Evolutionary conservation across 2,329 filamentous ascomycete species (phyloP).

Genomic region (Talaromyces atroroseus): DNA sequence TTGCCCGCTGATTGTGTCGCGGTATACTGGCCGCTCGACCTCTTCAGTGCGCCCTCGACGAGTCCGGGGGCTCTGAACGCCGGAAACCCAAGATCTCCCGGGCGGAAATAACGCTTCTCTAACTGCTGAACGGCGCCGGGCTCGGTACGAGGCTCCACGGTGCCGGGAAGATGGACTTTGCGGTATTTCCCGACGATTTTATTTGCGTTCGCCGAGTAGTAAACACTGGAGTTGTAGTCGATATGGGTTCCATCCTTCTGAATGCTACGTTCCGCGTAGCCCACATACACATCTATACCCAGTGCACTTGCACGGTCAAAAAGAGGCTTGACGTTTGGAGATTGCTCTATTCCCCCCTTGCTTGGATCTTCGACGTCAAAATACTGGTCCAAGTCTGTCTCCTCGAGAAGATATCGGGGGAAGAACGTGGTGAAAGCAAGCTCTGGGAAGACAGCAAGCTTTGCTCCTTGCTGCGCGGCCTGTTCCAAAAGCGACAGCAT

Average conservation of each 20-base stretch:
- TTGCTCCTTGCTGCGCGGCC: constrained; percentile 41
- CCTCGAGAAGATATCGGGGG: constrained; percentile 45
- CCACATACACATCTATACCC: constrained; percentile 48
- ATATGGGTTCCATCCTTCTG: constrained; percentile 33
- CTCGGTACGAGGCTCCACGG: constrained; percentile 46
- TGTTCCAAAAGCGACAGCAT: constrained; percentile 47
- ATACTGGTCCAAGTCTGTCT: constrained; percentile 42
- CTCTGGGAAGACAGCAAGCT: constrained; percentile 52
- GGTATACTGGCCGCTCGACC: not conserved
- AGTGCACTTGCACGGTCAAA: constrained; percentile 46
- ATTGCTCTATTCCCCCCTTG: constrained; percentile 23
- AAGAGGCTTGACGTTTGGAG: constrained; percentile 44
- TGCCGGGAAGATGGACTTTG: constrained; percentile 53
- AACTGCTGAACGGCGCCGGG: constrained; percentile 49
- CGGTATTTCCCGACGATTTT: constrained; percentile 49
- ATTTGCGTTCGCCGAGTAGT: constrained; percentile 43
- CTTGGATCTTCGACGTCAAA: constrained; percentile 45
- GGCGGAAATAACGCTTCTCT: constrained; percentile 52
- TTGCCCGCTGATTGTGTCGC: constrained; percentile 21
- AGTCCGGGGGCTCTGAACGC: constrained; percentile 50
- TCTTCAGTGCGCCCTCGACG: constrained; percentile 22
- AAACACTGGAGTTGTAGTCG: constrained; percentile 47
- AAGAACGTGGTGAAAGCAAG: constrained; percentile 55
- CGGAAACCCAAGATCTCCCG: constrained; percentile 49
- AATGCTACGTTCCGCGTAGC: constrained; percentile 47